Evolutionary conservation across 345 rosid species (phyloP).

Genomic region (Eucalyptus virginea): DNA sequence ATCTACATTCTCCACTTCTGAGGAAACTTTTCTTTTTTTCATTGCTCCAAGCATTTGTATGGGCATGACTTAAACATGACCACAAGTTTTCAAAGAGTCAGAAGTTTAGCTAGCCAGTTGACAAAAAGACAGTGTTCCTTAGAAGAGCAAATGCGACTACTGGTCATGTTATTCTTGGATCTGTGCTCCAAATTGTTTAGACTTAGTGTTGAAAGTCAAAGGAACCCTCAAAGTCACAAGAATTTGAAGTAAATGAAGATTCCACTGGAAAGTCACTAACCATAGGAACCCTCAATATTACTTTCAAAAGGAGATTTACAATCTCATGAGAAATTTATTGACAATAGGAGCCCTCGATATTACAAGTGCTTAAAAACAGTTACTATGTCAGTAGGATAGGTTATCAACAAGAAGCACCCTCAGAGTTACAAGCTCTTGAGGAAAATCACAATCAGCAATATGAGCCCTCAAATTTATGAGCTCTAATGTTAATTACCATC

Average conservation of each 20-base stretch:
- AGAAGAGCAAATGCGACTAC: neutral
- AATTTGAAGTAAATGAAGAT: neutral
- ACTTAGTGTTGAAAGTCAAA: neutral
- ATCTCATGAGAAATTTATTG: neutral
- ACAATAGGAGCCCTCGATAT: neutral
- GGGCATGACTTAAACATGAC: neutral
- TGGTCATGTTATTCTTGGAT: neutral
- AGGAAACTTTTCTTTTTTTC: neutral
- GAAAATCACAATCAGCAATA: neutral
- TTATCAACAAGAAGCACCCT: neutral
- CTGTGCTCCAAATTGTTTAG: neutral
- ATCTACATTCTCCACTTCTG: neutral
- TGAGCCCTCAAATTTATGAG: neutral
- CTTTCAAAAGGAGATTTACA: neutral
- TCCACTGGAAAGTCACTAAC: neutral
- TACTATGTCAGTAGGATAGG: neutral
- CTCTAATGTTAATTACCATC: neutral
- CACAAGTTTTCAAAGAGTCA: neutral
- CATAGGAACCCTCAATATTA: neutral
- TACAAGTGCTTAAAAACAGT: neutral
- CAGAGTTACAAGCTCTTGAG: neutral
- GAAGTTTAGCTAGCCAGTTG: neutral
- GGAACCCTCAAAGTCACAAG: neutral
- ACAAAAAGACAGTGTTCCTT: neutral
- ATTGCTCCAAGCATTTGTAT: neutral